These are phyloP conservation scores for Beauveria brongniartii DNA, from an alignment of 2,329 filamentous ascomycete genomes.

Conservation along the genomic window DNA sequence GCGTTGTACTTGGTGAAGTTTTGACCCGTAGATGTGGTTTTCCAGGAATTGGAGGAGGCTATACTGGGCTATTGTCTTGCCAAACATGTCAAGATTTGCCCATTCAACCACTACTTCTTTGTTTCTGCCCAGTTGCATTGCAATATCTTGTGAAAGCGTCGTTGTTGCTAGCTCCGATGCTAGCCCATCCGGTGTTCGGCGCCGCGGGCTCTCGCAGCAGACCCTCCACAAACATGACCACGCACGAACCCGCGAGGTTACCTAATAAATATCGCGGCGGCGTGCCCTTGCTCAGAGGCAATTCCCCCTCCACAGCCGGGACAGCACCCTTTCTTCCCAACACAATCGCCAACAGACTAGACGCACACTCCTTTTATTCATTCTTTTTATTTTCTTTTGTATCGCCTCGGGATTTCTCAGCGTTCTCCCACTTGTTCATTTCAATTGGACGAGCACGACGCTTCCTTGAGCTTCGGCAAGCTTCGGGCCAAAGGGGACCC, in stretches of 20 bases:
- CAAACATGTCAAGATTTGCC: too few relatives aligned
- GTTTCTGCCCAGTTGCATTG: too few relatives aligned
- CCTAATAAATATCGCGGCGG: conserved; percentile 3
- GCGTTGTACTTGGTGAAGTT: not conserved
- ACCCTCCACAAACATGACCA: not conserved
- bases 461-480: not conserved
- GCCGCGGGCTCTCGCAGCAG: not conserved
- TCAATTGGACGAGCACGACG: not conserved
- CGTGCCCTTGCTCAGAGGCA: not conserved
- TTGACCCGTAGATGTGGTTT: not conserved
- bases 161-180: not conserved
- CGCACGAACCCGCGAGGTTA: not conserved
- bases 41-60: too few relatives aligned
- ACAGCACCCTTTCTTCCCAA: not conserved
- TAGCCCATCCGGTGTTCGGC: not conserved
- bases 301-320: not conserved
- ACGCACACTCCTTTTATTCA: not conserved
- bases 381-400: not conserved
- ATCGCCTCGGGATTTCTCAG: not conserved
- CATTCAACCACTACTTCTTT: too few relatives aligned
- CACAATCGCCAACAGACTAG: not conserved
- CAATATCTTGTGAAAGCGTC: too few relatives aligned
- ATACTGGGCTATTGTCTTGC: not conserved
- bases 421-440: not conserved
- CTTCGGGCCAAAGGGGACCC: not conserved